Evolutionary conservation across 106 monocot species (phyloP).

Genomic region (Phalaenopsis aphrodite): DNA sequence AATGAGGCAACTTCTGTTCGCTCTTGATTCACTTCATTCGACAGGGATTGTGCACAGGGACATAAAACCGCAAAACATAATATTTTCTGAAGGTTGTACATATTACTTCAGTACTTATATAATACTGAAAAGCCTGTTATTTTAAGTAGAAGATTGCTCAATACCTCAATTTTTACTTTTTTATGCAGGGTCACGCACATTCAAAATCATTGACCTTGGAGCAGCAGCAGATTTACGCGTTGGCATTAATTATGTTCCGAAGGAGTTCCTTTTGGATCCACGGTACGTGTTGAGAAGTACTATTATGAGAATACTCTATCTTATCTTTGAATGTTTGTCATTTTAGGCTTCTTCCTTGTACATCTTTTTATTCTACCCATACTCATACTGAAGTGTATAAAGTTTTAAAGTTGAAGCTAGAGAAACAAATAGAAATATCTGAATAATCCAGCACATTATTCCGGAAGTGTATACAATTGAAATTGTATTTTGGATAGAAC

Average conservation of each 20-base stretch:
- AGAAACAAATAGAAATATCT: not conserved
- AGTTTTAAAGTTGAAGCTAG: not conserved
- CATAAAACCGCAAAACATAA: slow-evolving; percentile 93
- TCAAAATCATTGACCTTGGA: slow-evolving; percentile 98
- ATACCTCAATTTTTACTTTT: not conserved
- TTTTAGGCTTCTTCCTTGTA: too few species aligned
- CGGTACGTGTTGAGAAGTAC: slow-evolving; percentile 31
- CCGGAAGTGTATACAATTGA: not conserved
- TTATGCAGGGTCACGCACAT: slow-evolving; percentile 49
- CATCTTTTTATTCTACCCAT: too few species aligned
- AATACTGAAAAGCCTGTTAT: not conserved
- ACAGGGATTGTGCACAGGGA: slow-evolving; percentile 94
- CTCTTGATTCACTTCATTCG: slow-evolving; percentile 91
- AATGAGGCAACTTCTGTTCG: slow-evolving; percentile 89
- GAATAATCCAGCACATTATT: not conserved
- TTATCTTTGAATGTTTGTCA: not conserved
- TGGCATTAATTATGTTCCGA: slow-evolving; percentile 93
- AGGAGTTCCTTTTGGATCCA: slow-evolving; percentile 92
- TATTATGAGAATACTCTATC: not conserved
- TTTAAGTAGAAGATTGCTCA: not conserved
- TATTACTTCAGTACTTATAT: not conserved
- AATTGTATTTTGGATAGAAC: not conserved
- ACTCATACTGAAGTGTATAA: not conserved
- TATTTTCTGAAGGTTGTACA: slow-evolving; percentile 81
- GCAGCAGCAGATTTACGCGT: slow-evolving; percentile 92